Evolutionary conservation across 257 asterid species (phyloP).

Genomic region (Nicotiana tabacum): DNA sequence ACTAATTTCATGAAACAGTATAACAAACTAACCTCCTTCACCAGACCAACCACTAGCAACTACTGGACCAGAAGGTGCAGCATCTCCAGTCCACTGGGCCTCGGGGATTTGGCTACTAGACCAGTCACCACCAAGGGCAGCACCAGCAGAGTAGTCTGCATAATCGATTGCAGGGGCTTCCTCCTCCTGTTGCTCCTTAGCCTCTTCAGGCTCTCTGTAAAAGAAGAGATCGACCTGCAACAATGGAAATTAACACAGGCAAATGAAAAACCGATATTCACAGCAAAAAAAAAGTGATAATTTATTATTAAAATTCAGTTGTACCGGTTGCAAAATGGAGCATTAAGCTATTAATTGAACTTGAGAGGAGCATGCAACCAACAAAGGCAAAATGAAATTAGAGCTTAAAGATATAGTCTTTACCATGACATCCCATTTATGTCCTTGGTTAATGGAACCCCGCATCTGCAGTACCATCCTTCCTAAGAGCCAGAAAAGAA

Average conservation of each 20-base stretch:
- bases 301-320: too few relatives aligned
- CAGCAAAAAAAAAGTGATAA: too few relatives aligned
- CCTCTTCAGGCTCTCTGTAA: slow-evolving; percentile 25
- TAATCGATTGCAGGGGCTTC: slow-evolving; percentile 15
- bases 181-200: slow-evolving; percentile 21
- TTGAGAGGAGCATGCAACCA: not conserved
- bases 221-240: slow-evolving; percentile 23
- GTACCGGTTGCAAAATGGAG: not conserved
- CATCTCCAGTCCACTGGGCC: slow-evolving; percentile 16
- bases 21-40: slow-evolving; percentile 18
- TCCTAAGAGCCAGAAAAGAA: slow-evolving; percentile 21
- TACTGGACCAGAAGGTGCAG: not conserved
- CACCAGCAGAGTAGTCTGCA: slow-evolving; percentile 16
- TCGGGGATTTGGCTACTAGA: slow-evolving; percentile 15
- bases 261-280: not conserved
- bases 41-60: slow-evolving; percentile 16
- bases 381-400: not conserved
- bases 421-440: slow-evolving; percentile 23
- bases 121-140: slow-evolving; percentile 18
- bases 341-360: not conserved
- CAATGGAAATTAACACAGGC: not conserved
- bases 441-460: slow-evolving; percentile 13
- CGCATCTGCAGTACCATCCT: slow-evolving; percentile 27
- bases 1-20: not conserved
- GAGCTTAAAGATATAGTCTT: not conserved